Evolutionary conservation across 306 rosid genomes (phyloP).

Genomic region (Vigna mungo): DNA sequence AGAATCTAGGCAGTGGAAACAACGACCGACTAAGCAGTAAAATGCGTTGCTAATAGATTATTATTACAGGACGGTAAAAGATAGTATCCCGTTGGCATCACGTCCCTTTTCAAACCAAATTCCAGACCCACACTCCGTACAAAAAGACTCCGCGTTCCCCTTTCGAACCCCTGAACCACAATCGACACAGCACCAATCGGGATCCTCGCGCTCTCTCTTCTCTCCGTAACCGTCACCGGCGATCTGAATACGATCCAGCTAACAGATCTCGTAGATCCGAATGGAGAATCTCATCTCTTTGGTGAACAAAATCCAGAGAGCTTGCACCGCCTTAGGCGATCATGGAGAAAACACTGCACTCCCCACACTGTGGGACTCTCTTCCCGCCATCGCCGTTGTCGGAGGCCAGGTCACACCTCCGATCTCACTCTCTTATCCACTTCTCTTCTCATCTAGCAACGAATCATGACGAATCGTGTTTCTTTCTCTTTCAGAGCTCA

Average conservation of each 20-base stretch:
- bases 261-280: conserved; percentile 37
- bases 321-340: conserved; percentile 97
- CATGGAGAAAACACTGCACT: conserved; percentile 87
- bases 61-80: not conserved
- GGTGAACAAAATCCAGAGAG: conserved; percentile 95
- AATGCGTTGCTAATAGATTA: not conserved
- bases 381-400: conserved; percentile 95
- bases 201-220: not conserved
- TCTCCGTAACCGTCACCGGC: conserved; percentile 40
- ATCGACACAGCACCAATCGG: conserved; percentile 39
- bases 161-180: conserved; percentile 20
- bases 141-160: conserved; percentile 30
- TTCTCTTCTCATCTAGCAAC: not conserved
- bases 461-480: conserved; percentile 4
- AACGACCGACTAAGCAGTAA: not conserved
- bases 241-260: conserved; percentile 11
- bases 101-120: conserved; percentile 38
- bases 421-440: conserved; percentile 47
- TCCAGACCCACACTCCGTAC: conserved; percentile 24
- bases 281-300: conserved; percentile 88
- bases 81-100: conserved; percentile 30
- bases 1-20: conserved; percentile 32
- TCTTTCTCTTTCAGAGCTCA: conserved; percentile 73
- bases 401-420: conserved; percentile 82
- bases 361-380: conserved; percentile 95